Evolutionary conservation across 1,139 yeast genomes (phyloP), one percentile per base, ranked within the genome.

Genomic region (Kurtzmaniella quercitrusa): DNA sequence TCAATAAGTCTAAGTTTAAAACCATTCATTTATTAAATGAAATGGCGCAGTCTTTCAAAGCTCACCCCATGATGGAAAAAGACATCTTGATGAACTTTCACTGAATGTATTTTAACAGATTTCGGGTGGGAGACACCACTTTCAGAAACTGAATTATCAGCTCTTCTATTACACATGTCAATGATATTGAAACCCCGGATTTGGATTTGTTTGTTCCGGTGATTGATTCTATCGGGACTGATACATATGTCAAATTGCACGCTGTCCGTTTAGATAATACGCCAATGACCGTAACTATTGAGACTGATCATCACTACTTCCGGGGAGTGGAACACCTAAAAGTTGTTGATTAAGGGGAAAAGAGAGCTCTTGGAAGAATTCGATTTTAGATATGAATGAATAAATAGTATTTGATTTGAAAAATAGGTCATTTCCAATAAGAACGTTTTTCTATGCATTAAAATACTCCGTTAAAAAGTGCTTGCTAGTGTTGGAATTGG

Each of bases 281-380:
- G 19, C 96, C 96, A 12, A 78, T 82, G 54, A 96, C 96, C 2
- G 82, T 85, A 44, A 84, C 96, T 1, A 65, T 90, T 56, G 89
- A 89, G 63, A 88, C 95, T 1, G 88, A 88, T 60, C 87, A 88
- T 56, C 97, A 90, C 59, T 91, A 90, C 59, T 90, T 87, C 73
- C 95, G 95, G 38, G 89, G 96, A 0, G 73, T 79, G 10, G 91
- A 85, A 57, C 62, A 87, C 51, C 74, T 70, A 50, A 77, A 75
- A 52, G 71, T 75, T 48, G 60, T 52, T 8, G 73, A 72, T 11
- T 68, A 72, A 49, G 82, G 90, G 89, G 63, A 31, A 31, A 31
- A 27, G 31, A 27, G 14, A 4, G 10, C 31, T 6, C 12, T 27
- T n/a, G 31, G 31, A n/a, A 10, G 5, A n/a, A 10, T n/a, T 7